phyloP scores from a whole-genome alignment of 2,329 filamentous ascomycete species.

The Fusarium zealandicum region DNA sequence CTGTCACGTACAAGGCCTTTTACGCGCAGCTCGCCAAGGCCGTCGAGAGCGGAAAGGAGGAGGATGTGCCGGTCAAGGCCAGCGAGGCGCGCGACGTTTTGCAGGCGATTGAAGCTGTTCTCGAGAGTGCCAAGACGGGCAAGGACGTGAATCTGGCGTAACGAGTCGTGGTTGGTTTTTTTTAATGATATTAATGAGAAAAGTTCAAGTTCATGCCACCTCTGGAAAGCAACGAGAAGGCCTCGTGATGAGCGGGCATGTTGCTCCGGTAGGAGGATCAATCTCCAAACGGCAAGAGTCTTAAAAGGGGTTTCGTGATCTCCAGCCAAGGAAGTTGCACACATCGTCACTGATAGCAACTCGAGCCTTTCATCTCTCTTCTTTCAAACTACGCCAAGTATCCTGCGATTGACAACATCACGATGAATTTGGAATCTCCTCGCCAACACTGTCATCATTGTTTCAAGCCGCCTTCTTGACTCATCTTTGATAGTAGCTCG shows the following conservation, averaged over 20 bases:
- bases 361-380: no score
- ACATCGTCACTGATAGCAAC: neutral
- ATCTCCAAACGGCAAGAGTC: neutral
- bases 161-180: neutral
- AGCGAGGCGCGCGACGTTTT: conserved; percentile 62
- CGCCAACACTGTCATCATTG: neutral
- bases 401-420: neutral
- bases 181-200: conserved; percentile 27
- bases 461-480: neutral
- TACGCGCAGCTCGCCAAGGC: conserved; percentile 64
- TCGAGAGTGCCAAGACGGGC: conserved; percentile 58
- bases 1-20: conserved; percentile 72
- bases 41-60: conserved; percentile 55
- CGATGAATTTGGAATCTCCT: neutral
- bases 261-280: neutral
- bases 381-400: no score
- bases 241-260: neutral
- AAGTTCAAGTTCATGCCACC: neutral
- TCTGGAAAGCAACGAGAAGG: neutral
- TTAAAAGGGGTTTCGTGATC: neutral
- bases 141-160: conserved; percentile 52
- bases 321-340: neutral
- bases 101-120: conserved; percentile 59
- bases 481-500: neutral
- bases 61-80: conserved; percentile 61